Conservation (phyloP, 2,329 filamentous ascomycete genomes). For the Aspergillus cejpii region DNA sequence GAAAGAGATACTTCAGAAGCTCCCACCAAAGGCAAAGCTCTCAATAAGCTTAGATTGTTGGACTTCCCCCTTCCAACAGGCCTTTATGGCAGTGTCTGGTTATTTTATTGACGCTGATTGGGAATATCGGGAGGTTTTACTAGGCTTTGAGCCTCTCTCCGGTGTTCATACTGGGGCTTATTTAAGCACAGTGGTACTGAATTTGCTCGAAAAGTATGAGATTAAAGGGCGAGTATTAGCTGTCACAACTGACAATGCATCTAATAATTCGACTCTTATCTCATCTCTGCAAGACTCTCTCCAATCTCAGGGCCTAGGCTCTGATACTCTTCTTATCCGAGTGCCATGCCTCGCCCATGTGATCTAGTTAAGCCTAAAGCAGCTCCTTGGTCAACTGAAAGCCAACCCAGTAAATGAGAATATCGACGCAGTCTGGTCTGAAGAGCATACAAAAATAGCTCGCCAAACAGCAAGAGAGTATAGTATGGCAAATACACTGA, state of each 20-base stretch:
- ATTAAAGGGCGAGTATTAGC: slow-evolving; percentile 1
- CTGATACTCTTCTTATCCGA: slow-evolving; percentile 4
- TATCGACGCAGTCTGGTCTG: background rate
- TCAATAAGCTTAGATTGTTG: background rate
- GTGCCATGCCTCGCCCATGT: slow-evolving; percentile 10
- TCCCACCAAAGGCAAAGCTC: no score
- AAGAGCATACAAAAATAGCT: no score
- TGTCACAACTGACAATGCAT: slow-evolving; percentile 4
- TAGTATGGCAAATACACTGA: slow-evolving; percentile 3
- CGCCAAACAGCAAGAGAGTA: slow-evolving; percentile 1
- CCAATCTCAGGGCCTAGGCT: background rate
- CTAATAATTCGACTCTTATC: slow-evolving; percentile 2
- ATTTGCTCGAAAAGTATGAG: background rate
- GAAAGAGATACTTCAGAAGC: no score
- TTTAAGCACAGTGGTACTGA: no score
- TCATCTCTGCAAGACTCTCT: background rate
- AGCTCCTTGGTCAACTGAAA: slow-evolving; percentile 6
- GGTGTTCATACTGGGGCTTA: background rate
- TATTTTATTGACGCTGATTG: no score
- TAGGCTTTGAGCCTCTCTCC: background rate
- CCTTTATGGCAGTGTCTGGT: no score
- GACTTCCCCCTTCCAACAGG: no score
- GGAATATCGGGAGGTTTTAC: background rate
- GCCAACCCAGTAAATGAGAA: slow-evolving; percentile 5
- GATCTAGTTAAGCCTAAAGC: slow-evolving; percentile 7